Percentiles rank a stretch among this genome's conserved stretches.
phyloP scores from a whole-genome alignment of 768 basidiomycete genomes.

The Ramaria sp. region DNA sequence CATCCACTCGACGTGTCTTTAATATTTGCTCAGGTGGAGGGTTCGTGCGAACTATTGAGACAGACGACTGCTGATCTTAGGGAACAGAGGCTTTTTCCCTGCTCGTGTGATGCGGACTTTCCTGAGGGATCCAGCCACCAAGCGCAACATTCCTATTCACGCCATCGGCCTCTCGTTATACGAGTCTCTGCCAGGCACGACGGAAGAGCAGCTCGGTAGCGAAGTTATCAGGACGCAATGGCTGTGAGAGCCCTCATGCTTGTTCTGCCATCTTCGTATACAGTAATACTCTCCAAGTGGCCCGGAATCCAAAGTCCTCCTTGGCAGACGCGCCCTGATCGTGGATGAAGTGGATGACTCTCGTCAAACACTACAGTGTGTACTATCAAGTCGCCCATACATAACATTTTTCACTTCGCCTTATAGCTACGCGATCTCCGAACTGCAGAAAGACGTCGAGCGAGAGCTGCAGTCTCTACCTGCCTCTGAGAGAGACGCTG shows the following conservation, averaged over 20 bases:
- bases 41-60: conserved; percentile 35
- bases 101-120: conserved; percentile 91
- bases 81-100: conserved; percentile 82
- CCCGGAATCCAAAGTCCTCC: conserved; percentile 53
- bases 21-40: conserved; percentile 51
- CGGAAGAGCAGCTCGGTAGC: conserved; percentile 61
- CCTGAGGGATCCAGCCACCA: conserved; percentile 56
- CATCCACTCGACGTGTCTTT: neutral
- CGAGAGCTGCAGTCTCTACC: conserved; percentile 51
- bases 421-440: conserved; percentile 75
- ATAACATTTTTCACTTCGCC: neutral
- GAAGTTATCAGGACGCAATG: conserved; percentile 95
- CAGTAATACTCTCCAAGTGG: conserved; percentile 25
- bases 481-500: conserved; percentile 61
- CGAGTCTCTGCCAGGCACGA: conserved; percentile 73
- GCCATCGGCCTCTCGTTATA: conserved; percentile 96
- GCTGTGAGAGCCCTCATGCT: conserved; percentile 47
- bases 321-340: conserved; percentile 76
- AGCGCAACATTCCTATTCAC: conserved; percentile 82
- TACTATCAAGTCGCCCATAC: conserved; percentile 2
- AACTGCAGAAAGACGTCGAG: conserved; percentile 85
- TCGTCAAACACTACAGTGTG: conserved; percentile 79
- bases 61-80: conserved; percentile 13
- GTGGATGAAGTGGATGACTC: conserved; percentile 88
- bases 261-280: neutral